Base-by-base conservation (phyloP, 225 moss, liverwort and hornwort species). In the Ulota crispa region DNA sequence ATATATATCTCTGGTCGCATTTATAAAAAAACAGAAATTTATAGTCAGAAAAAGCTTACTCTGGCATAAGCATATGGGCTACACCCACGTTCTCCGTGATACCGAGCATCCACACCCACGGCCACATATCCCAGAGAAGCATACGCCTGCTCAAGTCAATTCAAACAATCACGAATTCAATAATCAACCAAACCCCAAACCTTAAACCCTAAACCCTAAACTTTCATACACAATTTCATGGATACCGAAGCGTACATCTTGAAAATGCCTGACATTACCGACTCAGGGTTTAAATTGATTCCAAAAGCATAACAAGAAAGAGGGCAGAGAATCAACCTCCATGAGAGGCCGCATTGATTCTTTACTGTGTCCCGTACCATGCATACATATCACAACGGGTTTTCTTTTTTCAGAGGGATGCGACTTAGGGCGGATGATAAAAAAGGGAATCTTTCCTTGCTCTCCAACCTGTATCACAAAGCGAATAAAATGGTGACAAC, bases 391-490 rank as follows among this genome's bases (percentile, higher is more conserved):
- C 71, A 98, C 90, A 9, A 78, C 89, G 18, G 98, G 95, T 67
- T 88, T 86, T 78, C 72, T 83, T 30, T 82, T 78, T 4, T 45
- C 21, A 16, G 78, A 72, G 10, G 71, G 43, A 10, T 75, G 66
- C 78, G 62, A 30, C 77, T 81, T 87, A 0, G 89, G 88, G 56
- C 82, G 87, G 62, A 98, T 80, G 57, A 95, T 78, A 27, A 98
- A 76, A 70, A 98, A 93, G 7, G 98, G 98, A 39, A 98, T 83
- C 34, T 86, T 91, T 39, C 95, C 98, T 82, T 95, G 95, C 82
- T 92, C 90, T 53, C 98, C 92, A 41, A 61, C 92, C 95, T 95
- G 82, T 64, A 79, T 72, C 69, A 66, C 66, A 60, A 76, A 43
- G 18, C 28, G 37, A 78, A 32, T 34, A 61, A 59, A 80, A 80